A percentile compares a stretch with the other conserved stretches of the same genome.
These are phyloP conservation scores for Kwoniella dejecticola DNA, from an alignment of 768 basidiomycete genomes.

Conservation along the genomic window DNA sequence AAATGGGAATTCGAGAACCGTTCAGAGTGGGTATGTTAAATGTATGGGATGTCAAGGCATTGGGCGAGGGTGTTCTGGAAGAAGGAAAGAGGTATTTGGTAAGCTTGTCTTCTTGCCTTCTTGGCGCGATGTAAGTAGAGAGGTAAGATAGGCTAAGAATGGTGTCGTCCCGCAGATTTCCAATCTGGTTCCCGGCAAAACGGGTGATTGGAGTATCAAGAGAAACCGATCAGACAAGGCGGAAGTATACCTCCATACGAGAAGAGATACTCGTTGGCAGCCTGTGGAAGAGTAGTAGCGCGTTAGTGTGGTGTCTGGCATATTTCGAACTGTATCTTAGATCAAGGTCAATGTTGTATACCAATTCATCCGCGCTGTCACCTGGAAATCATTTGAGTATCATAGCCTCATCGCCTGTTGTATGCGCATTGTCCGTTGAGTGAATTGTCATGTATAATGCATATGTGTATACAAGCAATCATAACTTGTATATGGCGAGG, in stretches of 20 bases:
- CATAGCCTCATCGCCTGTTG: too few relatives aligned
- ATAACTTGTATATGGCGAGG: too few relatives aligned
- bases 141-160: too few relatives aligned
- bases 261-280: slow-evolving; percentile 62
- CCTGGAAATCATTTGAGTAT: too few relatives aligned
- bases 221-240: slow-evolving; percentile 59
- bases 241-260: slow-evolving; percentile 70
- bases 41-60: slow-evolving; percentile 72
- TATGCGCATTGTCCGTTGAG: too few relatives aligned
- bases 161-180: slow-evolving; percentile 62
- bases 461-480: not conserved
- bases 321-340: too few relatives aligned
- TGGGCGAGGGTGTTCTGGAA: slow-evolving; percentile 64
- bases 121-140: too few relatives aligned
- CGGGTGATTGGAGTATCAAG: slow-evolving; percentile 69
- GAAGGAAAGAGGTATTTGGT: slow-evolving; percentile 64
- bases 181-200: slow-evolving; percentile 70
- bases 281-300: not conserved
- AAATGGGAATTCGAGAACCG: slow-evolving; percentile 60
- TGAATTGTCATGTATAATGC: slow-evolving; percentile 1
- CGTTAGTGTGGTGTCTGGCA: not conserved
- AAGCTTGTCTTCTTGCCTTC: not conserved
- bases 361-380: not conserved
- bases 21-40: slow-evolving; percentile 74
- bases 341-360: not conserved